Base-by-base conservation (phyloP, 1,139 yeast species). In the Sugiyamaella novakii region DNA sequence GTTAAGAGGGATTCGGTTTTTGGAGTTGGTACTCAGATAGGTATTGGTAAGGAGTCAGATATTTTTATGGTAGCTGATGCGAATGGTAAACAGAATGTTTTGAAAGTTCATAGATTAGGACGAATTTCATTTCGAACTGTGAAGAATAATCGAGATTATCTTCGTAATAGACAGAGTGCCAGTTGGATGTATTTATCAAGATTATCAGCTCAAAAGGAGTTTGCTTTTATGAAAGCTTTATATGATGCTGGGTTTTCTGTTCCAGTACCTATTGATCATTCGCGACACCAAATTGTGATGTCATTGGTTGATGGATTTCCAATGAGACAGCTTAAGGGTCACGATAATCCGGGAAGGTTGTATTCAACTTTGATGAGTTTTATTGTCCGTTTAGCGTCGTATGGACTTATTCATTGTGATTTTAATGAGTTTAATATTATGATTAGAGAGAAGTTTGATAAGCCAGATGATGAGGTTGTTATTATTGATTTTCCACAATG, bases 401-500 rank as follows among this genome's bases (percentile, higher is more conserved):
- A 84, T 59, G 99, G 99, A 1, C 75, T 92, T 54, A 91, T 92
- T 52, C 99, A 92, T 69, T 91, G 98, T 75, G 99, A 92, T 73
- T 92, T 84, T 69, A 92, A 92, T 67, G 99, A 92, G 68, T 92
- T 92, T 69, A 92, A 92, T 67, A 89, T 92, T 58, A 87, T 92
- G 76, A 85, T 94, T 38, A 75, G 87, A 47, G 83, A 84, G 56
- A 73, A 77, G 39, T 78, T 78, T 38, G 74, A 67, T 37, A 61
- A 71, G 24, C 77, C 77, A 46, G 85, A 81, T 51, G 53, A 62
- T 14, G 72, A 68, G 48, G 87, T 89, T 59, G 84, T 89, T 19
- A 96, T 92, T 21, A 92, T 92, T 60, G 99, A 92, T 76, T 92
- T 92, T 74, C 99, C 99, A 3, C 99, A 92, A 69, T 91, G 97